These are phyloP conservation scores for Saturnispora quitensis DNA, from an alignment of 805 yeast genomes.

Conservation along the genomic window DNA sequence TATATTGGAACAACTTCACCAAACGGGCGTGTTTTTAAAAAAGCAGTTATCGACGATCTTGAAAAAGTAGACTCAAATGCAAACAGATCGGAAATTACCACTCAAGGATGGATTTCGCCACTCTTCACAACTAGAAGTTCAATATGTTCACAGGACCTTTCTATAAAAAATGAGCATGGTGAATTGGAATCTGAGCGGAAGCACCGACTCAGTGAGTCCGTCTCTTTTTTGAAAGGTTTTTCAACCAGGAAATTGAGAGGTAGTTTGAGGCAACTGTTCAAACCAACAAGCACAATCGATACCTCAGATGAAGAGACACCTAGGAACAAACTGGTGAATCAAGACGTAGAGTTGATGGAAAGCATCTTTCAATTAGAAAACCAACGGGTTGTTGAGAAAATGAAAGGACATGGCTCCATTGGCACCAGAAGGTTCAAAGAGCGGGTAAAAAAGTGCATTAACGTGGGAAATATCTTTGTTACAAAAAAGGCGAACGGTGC, in stretches of 20 bases:
- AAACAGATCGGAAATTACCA: no score
- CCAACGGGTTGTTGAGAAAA: constrained; percentile 14
- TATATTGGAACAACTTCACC: not conserved
- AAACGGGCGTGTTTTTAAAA: not conserved
- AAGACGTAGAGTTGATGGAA: not conserved
- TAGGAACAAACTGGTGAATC: no score
- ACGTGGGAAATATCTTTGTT: constrained; percentile 14
- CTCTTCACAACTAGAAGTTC: not conserved
- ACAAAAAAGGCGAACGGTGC: constrained; percentile 15
- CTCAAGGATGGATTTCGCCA: not conserved
- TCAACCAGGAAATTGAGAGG: not conserved
- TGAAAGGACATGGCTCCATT: constrained; percentile 12
- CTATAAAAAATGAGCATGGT: no score
- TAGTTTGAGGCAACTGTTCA: not conserved
- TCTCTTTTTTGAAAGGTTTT: not conserved
- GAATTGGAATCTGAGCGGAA: not conserved
- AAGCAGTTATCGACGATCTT: no score
- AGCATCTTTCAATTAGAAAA: constrained; percentile 12
- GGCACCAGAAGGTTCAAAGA: constrained; percentile 16
- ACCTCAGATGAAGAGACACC: not conserved
- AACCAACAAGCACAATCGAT: not conserved
- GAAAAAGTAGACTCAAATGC: not conserved
- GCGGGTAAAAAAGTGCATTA: constrained; percentile 15
- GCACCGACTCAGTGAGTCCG: not conserved
- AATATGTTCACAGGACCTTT: not conserved